Conservation (phyloP, 257 asterid species). For the Plantago major region DNA sequence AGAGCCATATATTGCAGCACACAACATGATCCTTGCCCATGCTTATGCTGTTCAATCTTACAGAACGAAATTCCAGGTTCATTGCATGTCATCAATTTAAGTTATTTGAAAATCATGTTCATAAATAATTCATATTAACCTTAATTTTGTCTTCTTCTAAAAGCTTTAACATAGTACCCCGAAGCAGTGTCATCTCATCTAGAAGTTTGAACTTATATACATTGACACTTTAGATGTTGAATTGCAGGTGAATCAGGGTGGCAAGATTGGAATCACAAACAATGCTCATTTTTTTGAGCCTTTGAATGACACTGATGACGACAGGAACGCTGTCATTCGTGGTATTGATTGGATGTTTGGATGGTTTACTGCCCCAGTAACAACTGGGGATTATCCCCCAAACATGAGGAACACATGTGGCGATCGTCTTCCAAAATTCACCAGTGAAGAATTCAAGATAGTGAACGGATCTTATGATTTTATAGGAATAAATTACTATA, state of each 20-base stretch:
- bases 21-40: conserved; percentile 31
- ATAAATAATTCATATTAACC: too few relatives aligned
- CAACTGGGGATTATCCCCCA: not conserved
- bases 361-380: conserved; percentile 22
- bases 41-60: conserved; percentile 27
- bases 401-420: conserved; percentile 8
- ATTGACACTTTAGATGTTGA: not conserved
- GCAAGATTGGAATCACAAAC: conserved; percentile 31
- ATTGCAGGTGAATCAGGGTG: conserved; percentile 24
- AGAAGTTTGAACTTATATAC: not conserved
- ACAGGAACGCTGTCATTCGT: conserved; percentile 8
- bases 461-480: not conserved
- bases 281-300: conserved; percentile 27
- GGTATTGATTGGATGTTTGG: conserved; percentile 28
- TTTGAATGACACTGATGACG: conserved; percentile 5
- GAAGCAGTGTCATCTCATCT: not conserved
- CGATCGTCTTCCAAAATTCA: conserved; percentile 9
- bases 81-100: not conserved
- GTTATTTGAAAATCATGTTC: not conserved
- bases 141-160: not conserved
- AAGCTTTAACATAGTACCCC: not conserved
- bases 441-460: not conserved
- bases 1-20: conserved; percentile 33
- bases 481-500: conserved; percentile 3
- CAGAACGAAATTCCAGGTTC: conserved; percentile 23